Conservation (phyloP, 768 basidiomycete species). For the Suillus variegatus region DNA sequence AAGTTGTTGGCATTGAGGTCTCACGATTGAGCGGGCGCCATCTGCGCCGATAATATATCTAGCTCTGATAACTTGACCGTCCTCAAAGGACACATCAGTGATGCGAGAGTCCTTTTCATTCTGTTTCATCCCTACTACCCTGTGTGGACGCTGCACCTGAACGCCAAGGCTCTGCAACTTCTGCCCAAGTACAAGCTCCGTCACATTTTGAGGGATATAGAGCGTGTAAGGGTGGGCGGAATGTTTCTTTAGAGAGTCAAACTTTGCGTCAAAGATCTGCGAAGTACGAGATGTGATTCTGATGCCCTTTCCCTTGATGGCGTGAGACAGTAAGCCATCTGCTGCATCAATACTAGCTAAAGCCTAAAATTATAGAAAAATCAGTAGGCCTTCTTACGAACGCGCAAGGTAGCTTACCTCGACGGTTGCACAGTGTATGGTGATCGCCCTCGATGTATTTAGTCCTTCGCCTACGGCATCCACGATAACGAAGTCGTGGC, state of each 20-base stretch:
- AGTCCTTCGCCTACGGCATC: constrained; percentile 33
- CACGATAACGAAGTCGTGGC: constrained; percentile 35
- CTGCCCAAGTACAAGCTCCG: constrained; percentile 37
- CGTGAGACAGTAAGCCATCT: constrained; percentile 31
- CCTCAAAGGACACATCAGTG: constrained; percentile 39
- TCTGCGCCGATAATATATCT: not conserved
- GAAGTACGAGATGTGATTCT: constrained; percentile 32
- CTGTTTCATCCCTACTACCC: constrained; percentile 38
- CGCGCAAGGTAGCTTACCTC: constrained; percentile 33
- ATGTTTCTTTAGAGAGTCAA: constrained; percentile 30
- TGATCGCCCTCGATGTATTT: constrained; percentile 41
- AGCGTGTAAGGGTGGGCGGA: not conserved
- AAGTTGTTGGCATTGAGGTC: not conserved
- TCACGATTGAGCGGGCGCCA: not conserved
- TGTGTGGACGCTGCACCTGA: constrained; percentile 37
- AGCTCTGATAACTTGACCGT: not conserved
- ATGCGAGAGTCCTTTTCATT: constrained; percentile 28
- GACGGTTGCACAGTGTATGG: constrained; percentile 47
- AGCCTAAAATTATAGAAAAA: constrained; percentile 37
- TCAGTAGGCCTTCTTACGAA: not conserved
- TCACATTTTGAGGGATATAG: not conserved
- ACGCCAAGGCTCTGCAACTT: constrained; percentile 36
- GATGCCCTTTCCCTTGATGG: constrained; percentile 29
- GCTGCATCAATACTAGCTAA: constrained; percentile 42
- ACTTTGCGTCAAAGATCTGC: constrained; percentile 30